phyloP scores from a whole-genome alignment of 805 yeast genomes.

The Torulaspora maleeae region DNA sequence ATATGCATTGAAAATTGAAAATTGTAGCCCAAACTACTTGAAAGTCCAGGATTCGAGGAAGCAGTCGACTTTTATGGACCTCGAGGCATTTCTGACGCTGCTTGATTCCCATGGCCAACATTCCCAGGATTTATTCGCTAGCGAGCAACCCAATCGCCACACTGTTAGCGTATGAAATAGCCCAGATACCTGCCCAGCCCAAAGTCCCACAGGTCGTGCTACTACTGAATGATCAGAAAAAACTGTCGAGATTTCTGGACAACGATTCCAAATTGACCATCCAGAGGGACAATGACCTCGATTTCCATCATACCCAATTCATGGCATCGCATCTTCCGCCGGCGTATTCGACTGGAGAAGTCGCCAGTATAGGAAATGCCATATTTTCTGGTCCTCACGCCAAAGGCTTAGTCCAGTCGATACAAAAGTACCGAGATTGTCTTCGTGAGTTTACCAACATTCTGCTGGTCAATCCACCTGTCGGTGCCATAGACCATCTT shows the following conservation, averaged over 20 bases:
- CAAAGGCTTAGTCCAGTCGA: conserved; percentile 48
- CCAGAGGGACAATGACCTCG: conserved; percentile 20
- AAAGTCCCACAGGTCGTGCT: conserved; percentile 39
- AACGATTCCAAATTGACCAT: conserved; percentile 39
- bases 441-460: conserved; percentile 48
- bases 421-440: conserved; percentile 42
- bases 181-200: conserved; percentile 38
- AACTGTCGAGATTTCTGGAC: conserved; percentile 40
- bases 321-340: conserved; percentile 36
- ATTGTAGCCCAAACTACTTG: background rate
- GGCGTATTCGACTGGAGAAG: conserved; percentile 28
- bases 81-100: background rate
- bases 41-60: background rate
- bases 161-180: conserved; percentile 44
- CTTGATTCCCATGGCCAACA: conserved; percentile 16
- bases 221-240: conserved; percentile 41
- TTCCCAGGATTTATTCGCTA: conserved; percentile 39
- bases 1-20: background rate
- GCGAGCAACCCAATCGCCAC: conserved; percentile 42
- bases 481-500: conserved; percentile 57
- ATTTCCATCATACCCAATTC: conserved; percentile 20
- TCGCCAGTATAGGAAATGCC: conserved; percentile 44
- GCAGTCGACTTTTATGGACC: background rate
- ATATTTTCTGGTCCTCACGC: conserved; percentile 59
- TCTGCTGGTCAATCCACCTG: conserved; percentile 63